These are phyloP conservation scores for Rhizoclosmatium sp. DNA, from an alignment of 192 early-diverging fungal genomes.

Conservation along the genomic window DNA sequence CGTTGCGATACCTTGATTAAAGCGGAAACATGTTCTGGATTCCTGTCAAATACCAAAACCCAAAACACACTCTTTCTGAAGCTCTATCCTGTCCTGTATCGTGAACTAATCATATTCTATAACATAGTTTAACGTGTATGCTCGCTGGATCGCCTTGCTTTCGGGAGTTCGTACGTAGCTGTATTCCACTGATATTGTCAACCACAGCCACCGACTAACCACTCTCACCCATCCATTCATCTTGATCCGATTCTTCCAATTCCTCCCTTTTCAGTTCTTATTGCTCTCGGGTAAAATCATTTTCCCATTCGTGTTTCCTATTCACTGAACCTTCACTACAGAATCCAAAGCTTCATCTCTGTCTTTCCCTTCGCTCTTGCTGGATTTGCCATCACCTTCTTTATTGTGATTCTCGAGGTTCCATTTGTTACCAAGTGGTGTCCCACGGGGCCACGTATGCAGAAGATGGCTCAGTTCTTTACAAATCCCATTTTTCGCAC, in stretches of 20 bases:
- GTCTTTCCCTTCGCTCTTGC: slow-evolving; percentile 28
- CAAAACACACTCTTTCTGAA: no score
- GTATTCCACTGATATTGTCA: neutral
- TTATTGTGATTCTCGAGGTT: slow-evolving; percentile 26
- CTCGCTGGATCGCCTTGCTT: slow-evolving; percentile 16
- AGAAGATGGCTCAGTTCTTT: slow-evolving; percentile 23
- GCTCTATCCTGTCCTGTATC: no score
- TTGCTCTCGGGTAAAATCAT: slow-evolving; percentile 18
- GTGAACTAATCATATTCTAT: no score
- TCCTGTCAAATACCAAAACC: neutral
- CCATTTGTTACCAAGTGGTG: slow-evolving; percentile 32
- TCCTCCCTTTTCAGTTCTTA: neutral
- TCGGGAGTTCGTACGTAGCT: slow-evolving; percentile 15
- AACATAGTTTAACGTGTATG: slow-evolving; percentile 26
- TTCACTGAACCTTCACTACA: neutral
- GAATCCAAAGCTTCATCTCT: slow-evolving; percentile 21
- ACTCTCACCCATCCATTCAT: neutral
- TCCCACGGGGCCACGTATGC: slow-evolving; percentile 28
- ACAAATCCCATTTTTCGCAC: slow-evolving; percentile 25
- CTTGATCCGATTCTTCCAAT: neutral
- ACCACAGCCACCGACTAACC: neutral
- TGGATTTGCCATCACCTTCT: slow-evolving; percentile 10
- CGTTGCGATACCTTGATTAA: no score
- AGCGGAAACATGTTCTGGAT: neutral
- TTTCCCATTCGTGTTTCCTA: neutral